Evolutionary conservation across 2,329 filamentous ascomycete species (phyloP).

Genomic region (Volutella citrinella): DNA sequence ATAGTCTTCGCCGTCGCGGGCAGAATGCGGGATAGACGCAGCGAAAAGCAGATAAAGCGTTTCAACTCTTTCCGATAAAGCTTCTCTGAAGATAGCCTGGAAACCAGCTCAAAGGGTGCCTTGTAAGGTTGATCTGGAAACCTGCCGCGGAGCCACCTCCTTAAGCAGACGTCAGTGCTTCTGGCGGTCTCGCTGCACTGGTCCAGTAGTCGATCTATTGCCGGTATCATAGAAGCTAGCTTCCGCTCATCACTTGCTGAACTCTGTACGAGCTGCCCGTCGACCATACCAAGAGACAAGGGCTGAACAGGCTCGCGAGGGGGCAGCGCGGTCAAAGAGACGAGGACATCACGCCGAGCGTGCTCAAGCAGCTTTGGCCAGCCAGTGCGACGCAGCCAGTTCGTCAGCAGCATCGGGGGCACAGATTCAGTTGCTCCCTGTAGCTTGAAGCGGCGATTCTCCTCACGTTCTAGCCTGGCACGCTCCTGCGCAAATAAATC

Average conservation of each 20-base stretch:
- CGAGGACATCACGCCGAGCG: neutral
- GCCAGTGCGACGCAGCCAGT: conserved; percentile 4
- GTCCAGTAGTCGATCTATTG: neutral
- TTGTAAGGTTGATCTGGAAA: neutral
- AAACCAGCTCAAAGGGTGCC: neutral
- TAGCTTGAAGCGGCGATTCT: neutral
- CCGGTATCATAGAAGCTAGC: neutral
- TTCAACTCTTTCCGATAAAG: conserved; percentile 1
- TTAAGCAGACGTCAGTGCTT: neutral
- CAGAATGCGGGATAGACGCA: conserved; percentile 1
- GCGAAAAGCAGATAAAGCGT: conserved; percentile 2
- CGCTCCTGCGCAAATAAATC: too few species aligned
- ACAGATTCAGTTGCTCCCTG: too few species aligned
- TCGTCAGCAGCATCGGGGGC: conserved; percentile 5
- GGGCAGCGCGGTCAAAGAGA: neutral
- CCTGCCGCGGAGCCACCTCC: neutral
- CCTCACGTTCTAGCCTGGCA: too few species aligned
- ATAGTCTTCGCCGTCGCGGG: neutral
- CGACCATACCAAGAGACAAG: neutral
- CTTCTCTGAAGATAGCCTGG: neutral
- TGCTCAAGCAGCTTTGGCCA: neutral
- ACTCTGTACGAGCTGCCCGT: neutral
- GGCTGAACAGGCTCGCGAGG: neutral
- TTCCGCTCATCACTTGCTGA: neutral
- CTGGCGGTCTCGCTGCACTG: neutral